Evolutionary conservation across 306 rosid genomes (phyloP).

Genomic region (Inga laurina): DNA sequence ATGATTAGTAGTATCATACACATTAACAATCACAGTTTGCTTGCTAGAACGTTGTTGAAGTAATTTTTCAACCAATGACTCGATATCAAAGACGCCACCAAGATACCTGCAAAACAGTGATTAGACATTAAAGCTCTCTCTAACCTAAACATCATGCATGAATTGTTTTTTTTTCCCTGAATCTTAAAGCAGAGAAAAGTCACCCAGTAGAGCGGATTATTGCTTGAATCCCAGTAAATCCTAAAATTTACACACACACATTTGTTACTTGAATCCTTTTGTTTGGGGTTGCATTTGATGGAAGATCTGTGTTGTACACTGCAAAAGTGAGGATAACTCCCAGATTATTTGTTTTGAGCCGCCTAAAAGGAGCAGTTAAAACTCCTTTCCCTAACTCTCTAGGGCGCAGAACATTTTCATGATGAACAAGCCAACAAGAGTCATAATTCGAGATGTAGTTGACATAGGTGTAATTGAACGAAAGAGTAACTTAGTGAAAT

Average conservation of each 20-base stretch:
- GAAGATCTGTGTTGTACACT: too few relatives aligned
- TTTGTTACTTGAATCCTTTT: too few relatives aligned
- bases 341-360: too few relatives aligned
- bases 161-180: neutral
- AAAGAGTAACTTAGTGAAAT: neutral
- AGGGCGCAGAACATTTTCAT: conserved; percentile 69
- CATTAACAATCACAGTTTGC: too few relatives aligned
- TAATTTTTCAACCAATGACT: conserved; percentile 93
- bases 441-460: neutral
- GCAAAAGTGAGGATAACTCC: too few relatives aligned
- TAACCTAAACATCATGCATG: neutral
- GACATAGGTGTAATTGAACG: neutral
- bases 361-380: too few relatives aligned
- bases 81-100: conserved; percentile 92
- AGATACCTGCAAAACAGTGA: conserved; percentile 71
- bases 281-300: too few relatives aligned
- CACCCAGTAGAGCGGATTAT: neutral
- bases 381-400: too few relatives aligned
- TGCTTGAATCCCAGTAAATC: too few relatives aligned
- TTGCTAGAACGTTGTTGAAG: conserved; percentile 98
- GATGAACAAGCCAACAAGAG: conserved; percentile 29
- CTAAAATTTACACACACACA: too few relatives aligned
- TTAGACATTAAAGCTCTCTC: conserved; percentile 10
- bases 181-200: neutral
- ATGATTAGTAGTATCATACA: too few relatives aligned